phyloP scores from a whole-genome alignment of 2,329 filamentous ascomycete species.

The Pestalotiopsis sp. region DNA sequence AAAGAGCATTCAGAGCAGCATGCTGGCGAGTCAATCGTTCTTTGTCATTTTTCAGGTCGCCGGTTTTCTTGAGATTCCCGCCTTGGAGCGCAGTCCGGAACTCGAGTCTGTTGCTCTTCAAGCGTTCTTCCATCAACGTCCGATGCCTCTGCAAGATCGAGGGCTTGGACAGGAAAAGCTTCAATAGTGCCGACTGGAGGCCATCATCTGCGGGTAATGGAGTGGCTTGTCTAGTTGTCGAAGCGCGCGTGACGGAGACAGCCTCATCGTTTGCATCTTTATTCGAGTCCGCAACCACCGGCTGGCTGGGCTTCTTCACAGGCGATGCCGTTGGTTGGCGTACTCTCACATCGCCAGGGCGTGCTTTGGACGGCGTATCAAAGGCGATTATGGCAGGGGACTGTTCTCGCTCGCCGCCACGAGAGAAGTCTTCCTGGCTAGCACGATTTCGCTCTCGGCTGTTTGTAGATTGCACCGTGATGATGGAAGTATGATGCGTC shows the following conservation, averaged over 20 bases:
- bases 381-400: slow-evolving; percentile 21
- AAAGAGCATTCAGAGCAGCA: slow-evolving; percentile 43
- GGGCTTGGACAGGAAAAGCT: slow-evolving; percentile 36
- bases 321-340: slow-evolving; percentile 22
- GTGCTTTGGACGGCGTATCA: slow-evolving; percentile 28
- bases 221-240: slow-evolving; percentile 17
- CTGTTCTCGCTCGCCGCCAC: slow-evolving; percentile 17
- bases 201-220: slow-evolving; percentile 29
- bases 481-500: slow-evolving; percentile 34
- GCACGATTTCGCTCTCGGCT: slow-evolving; percentile 9
- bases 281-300: not conserved
- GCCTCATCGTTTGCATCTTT: not conserved
- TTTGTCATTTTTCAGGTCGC: slow-evolving; percentile 52
- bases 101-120: slow-evolving; percentile 50
- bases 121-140: slow-evolving; percentile 40
- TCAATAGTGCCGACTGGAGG: slow-evolving; percentile 36
- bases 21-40: slow-evolving; percentile 49
- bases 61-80: slow-evolving; percentile 46
- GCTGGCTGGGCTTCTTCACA: slow-evolving; percentile 15
- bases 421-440: slow-evolving; percentile 18
- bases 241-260: slow-evolving; percentile 10
- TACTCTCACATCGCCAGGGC: slow-evolving; percentile 15
- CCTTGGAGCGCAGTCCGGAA: slow-evolving; percentile 51
- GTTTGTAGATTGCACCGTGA: slow-evolving; percentile 25
- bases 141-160: slow-evolving; percentile 37